phyloP scores from a whole-genome alignment of 164 flowering plant species.

The Euptelea pleiosperma region DNA sequence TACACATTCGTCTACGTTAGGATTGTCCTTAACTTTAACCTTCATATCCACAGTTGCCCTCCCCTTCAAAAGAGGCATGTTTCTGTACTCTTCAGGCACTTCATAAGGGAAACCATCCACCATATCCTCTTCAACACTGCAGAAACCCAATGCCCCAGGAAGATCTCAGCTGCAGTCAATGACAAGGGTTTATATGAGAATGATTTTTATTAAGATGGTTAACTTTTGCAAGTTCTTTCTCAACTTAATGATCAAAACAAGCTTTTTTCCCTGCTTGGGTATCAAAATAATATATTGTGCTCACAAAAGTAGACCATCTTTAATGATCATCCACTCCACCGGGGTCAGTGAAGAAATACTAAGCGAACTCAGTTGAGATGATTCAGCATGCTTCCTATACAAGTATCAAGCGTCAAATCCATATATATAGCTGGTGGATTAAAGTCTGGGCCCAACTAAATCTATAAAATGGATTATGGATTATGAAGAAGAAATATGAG shows the following conservation, averaged over 20 bases:
- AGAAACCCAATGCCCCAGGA: constrained; percentile 99
- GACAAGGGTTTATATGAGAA: constrained; percentile 90
- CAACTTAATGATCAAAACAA: constrained; percentile 15
- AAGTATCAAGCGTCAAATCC: not conserved
- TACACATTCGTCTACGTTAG: constrained; percentile 77
- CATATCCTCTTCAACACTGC: constrained; percentile 99
- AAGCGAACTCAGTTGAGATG: too few relatives aligned
- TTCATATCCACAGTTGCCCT: constrained; percentile 97
- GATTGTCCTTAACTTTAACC: constrained; percentile 94
- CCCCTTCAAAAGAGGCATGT: constrained; percentile 89
- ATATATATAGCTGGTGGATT: too few relatives aligned
- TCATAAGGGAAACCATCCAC: constrained; percentile 97
- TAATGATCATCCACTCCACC: too few relatives aligned
- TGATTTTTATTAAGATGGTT: too few relatives aligned
- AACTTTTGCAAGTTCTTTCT: constrained; percentile 28
- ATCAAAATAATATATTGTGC: too few relatives aligned
- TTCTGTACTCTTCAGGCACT: constrained; percentile 87
- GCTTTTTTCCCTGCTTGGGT: not conserved
- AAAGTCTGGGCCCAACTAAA: too few relatives aligned
- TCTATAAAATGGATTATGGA: too few relatives aligned
- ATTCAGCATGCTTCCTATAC: not conserved
- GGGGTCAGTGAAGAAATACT: too few relatives aligned
- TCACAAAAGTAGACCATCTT: constrained; percentile 1
- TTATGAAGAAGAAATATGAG: not conserved
- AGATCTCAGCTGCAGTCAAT: constrained; percentile 99